A percentile compares a stretch with the other conserved stretches of the same genome.
These are phyloP conservation scores for Arachis stenosperma DNA, from an alignment of 306 rosid genomes.

Conservation along the genomic window DNA sequence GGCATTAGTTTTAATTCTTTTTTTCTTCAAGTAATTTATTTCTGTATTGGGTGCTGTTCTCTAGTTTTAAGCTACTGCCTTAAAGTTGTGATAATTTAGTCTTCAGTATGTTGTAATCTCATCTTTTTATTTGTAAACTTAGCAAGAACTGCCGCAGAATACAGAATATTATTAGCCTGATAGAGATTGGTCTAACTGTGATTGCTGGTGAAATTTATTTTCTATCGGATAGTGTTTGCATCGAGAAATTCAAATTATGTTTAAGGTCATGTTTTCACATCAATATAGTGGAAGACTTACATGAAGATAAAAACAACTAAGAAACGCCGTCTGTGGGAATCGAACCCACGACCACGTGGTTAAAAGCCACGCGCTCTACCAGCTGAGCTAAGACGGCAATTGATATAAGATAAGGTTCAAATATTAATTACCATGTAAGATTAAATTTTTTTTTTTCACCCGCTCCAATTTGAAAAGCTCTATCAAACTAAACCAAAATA, in stretches of 20 bases:
- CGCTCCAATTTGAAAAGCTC: too few species aligned
- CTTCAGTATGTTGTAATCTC: constrained; percentile 30
- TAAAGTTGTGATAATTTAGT: constrained; percentile 32
- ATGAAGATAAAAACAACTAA: too few species aligned
- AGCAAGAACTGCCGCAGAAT: constrained; percentile 25
- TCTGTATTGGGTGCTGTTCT: constrained; percentile 22
- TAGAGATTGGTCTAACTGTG: neutral
- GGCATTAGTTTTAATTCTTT: constrained; percentile 19
- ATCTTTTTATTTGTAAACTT: constrained; percentile 38
- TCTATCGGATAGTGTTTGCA: neutral
- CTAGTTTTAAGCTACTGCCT: constrained; percentile 27
- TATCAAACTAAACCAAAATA: too few species aligned
- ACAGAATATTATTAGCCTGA: neutral
- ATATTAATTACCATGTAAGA: too few species aligned
- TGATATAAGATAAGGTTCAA: rapidly evolving
- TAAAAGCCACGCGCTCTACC: constrained; percentile 15
- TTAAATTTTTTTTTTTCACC: too few species aligned
- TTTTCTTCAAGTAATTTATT: neutral
- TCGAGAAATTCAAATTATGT: too few species aligned
- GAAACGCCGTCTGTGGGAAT: constrained; percentile 28
- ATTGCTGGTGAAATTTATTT: neutral
- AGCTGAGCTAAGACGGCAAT: constrained; percentile 21
- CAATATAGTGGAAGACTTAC: too few species aligned
- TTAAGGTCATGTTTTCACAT: too few species aligned
- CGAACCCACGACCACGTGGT: constrained; percentile 15